A percentile compares a stretch with the other conserved stretches of the same genome.
These are phyloP conservation scores for Wilcoxina mikolae DNA, from an alignment of 495 filamentous ascomycete genomes.

Conservation along the genomic window DNA sequence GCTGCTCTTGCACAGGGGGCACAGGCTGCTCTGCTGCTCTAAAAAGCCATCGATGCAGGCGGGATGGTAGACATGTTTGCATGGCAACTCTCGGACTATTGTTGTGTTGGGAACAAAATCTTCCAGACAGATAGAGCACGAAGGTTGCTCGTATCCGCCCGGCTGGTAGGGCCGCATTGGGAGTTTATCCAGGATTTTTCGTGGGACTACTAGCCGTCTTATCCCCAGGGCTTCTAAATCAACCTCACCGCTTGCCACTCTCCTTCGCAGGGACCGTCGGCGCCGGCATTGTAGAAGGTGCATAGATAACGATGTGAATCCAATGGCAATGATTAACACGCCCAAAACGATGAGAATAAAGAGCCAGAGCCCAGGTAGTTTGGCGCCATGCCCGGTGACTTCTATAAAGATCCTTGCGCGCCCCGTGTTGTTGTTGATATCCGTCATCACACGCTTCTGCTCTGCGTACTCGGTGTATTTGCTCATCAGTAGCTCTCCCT, in stretches of 20 bases:
- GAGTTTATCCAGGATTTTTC: slow-evolving; percentile 49
- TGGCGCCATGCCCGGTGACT: slow-evolving; percentile 42
- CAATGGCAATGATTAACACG: slow-evolving; percentile 51
- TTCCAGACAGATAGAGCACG: slow-evolving; percentile 75
- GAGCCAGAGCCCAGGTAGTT: slow-evolving; percentile 60
- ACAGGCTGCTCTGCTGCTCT: slow-evolving; percentile 54
- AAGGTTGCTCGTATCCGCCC: slow-evolving; percentile 38
- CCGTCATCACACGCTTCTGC: slow-evolving; percentile 41
- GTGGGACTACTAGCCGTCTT: slow-evolving; percentile 56
- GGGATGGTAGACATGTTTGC: slow-evolving; percentile 81
- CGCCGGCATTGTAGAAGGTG: slow-evolving; percentile 55
- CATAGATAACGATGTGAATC: slow-evolving; percentile 52
- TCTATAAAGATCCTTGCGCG: slow-evolving; percentile 47
- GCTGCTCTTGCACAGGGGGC: slow-evolving; percentile 72
- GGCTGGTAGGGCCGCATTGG: slow-evolving; percentile 54
- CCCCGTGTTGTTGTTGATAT: slow-evolving; percentile 31
- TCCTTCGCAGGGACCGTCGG: slow-evolving; percentile 46
- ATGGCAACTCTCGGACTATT: slow-evolving; percentile 67
- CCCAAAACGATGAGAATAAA: slow-evolving; percentile 70
- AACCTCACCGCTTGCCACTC: slow-evolving; percentile 59
- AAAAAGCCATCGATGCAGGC: slow-evolving; percentile 77
- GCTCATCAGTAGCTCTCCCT: slow-evolving; percentile 52
- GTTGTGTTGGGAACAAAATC: slow-evolving; percentile 53
- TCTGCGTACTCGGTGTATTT: slow-evolving; percentile 63
- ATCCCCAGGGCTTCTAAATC: slow-evolving; percentile 70